phyloP scores from a whole-genome alignment of 441 rosid species.

The Flueggea neowawraea region DNA sequence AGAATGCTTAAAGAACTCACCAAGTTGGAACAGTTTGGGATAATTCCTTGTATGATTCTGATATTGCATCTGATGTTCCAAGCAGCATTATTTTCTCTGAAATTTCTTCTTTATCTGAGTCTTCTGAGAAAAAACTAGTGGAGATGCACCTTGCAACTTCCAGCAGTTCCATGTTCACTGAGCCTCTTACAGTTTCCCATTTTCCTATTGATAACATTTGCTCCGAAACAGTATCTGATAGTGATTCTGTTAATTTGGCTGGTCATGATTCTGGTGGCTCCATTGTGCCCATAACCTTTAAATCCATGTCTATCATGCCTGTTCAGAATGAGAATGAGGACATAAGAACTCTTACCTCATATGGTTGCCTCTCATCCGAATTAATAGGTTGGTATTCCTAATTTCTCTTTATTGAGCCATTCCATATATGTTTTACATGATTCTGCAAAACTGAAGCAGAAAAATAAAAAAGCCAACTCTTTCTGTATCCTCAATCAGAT shows the following conservation, averaged over 20 bases:
- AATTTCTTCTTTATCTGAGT: constrained; percentile 12
- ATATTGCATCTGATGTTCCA: not conserved
- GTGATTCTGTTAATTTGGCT: constrained; percentile 18
- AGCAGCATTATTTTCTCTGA: constrained; percentile 14
- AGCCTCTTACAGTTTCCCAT: constrained; percentile 14
- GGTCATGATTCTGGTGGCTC: constrained; percentile 19
- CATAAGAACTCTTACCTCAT: constrained; percentile 15
- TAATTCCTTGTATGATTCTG: no score
- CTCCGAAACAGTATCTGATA: constrained; percentile 10
- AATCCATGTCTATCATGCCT: constrained; percentile 9
- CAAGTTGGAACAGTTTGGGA: no score
- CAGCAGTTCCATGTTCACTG: constrained; percentile 19
- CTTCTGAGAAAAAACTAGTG: constrained; percentile 15
- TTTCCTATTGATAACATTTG: constrained; percentile 21
- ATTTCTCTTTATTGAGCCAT: constrained; percentile 3
- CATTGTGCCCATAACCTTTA: constrained; percentile 9
- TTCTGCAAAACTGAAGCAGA: no score
- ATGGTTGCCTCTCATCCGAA: constrained; percentile 23
- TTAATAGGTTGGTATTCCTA: constrained; percentile 38
- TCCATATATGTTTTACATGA: not conserved
- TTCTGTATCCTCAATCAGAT: no score
- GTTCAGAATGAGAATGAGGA: constrained; percentile 22
- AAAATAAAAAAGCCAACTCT: no score
- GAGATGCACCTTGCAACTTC: constrained; percentile 18
- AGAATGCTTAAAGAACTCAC: no score